Percentiles rank a stretch among this genome's conserved stretches.
These are phyloP conservation scores for Jaltomata sinuosa DNA, from an alignment of 257 asterid genomes.

Conservation along the genomic window DNA sequence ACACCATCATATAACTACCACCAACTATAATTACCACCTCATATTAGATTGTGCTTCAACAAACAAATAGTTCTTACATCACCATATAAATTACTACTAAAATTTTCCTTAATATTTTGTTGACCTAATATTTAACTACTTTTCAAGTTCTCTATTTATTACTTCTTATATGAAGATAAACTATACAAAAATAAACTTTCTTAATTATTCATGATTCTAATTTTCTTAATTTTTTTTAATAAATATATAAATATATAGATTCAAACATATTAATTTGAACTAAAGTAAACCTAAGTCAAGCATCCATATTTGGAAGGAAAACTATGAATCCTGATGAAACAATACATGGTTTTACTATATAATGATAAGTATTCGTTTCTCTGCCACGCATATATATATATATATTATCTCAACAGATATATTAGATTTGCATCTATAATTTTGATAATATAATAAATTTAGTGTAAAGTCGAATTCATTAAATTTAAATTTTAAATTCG, in stretches of 20 bases:
- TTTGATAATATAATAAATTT: too few relatives aligned
- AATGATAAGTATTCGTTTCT: too few relatives aligned
- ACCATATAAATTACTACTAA: neutral
- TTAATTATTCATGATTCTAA: neutral
- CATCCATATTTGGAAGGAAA: too few relatives aligned
- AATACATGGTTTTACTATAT: too few relatives aligned
- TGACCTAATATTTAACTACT: neutral
- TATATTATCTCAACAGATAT: too few relatives aligned
- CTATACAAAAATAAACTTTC: neutral
- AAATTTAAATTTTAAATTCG: neutral
- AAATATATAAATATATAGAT: too few relatives aligned
- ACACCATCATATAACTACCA: neutral
- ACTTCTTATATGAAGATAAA: neutral
- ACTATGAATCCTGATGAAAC: too few relatives aligned
- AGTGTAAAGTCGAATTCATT: neutral
- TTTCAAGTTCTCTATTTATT: neutral
- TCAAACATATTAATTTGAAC: too few relatives aligned
- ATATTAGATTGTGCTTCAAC: neutral
- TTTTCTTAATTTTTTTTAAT: too few relatives aligned
- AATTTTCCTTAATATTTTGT: neutral
- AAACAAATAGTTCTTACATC: neutral
- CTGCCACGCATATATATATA: too few relatives aligned
- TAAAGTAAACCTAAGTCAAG: too few relatives aligned
- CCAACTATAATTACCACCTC: neutral
- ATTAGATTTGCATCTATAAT: too few relatives aligned